Percentiles rank a stretch among this genome's conserved stretches.
phyloP scores from a whole-genome alignment of 345 rosid species.

The Noccaea bulbosa region DNA sequence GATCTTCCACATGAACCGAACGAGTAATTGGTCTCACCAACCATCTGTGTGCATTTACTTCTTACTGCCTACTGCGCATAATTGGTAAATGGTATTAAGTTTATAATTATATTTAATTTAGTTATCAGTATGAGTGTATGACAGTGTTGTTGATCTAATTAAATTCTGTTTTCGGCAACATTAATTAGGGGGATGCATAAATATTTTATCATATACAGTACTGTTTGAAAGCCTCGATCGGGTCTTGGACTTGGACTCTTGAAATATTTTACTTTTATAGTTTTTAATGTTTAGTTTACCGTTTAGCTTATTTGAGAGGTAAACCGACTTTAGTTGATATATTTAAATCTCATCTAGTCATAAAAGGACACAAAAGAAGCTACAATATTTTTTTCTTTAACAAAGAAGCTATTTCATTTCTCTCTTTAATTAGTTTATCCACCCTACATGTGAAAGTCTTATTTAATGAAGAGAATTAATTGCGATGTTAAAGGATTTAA shows the following conservation, averaged over 20 bases:
- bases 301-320: background rate
- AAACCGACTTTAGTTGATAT: background rate
- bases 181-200: slow-evolving; percentile 11
- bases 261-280: too few species aligned
- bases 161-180: background rate
- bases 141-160: background rate
- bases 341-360: background rate
- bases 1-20: slow-evolving; percentile 14
- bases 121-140: background rate
- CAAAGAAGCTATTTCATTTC: too few species aligned
- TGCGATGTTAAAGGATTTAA: too few species aligned
- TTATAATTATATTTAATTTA: background rate
- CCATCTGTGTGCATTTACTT: slow-evolving; percentile 42
- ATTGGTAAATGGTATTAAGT: slow-evolving; percentile 17
- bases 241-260: slow-evolving; percentile 6
- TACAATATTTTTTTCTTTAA: too few species aligned
- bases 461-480: background rate
- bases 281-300: slow-evolving; percentile 1
- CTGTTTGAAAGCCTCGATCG: background rate
- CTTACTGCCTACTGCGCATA: background rate
- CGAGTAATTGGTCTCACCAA: slow-evolving; percentile 42
- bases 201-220: background rate
- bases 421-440: too few species aligned
- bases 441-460: background rate
- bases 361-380: too few species aligned